phyloP scores from a whole-genome alignment of 2,329 filamentous ascomycete genomes.

The Hypoxylon sp. region DNA sequence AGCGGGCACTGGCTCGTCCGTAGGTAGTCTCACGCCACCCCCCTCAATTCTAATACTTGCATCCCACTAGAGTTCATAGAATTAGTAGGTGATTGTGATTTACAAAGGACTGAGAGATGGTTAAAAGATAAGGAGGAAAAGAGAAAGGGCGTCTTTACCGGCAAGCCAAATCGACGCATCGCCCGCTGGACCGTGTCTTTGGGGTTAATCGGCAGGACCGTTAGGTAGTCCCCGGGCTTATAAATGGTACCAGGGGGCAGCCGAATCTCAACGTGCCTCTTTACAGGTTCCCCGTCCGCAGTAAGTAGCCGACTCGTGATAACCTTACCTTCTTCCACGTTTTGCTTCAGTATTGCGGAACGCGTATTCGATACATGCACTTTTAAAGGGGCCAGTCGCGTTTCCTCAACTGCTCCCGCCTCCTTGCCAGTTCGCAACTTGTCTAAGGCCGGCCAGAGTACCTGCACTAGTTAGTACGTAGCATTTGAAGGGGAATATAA shows the following conservation, averaged over 20 bases:
- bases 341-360: slow-evolving; percentile 62
- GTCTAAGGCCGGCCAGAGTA: slow-evolving; percentile 35
- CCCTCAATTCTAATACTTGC: slow-evolving; percentile 35
- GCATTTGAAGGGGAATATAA: not conserved
- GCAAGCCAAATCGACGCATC: slow-evolving; percentile 65
- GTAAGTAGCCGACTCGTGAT: slow-evolving; percentile 62
- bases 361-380: slow-evolving; percentile 50
- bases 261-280: slow-evolving; percentile 65
- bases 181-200: slow-evolving; percentile 66
- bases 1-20: slow-evolving; percentile 28
- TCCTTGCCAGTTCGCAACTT: slow-evolving; percentile 7
- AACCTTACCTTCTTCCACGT: slow-evolving; percentile 63
- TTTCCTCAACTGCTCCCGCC: not conserved
- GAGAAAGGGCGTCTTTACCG: slow-evolving; percentile 44
- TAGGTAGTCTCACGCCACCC: slow-evolving; percentile 30
- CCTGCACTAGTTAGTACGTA: slow-evolving; percentile 13
- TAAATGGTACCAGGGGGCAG: slow-evolving; percentile 69
- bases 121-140: slow-evolving; percentile 63
- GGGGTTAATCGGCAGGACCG: slow-evolving; percentile 71
- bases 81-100: slow-evolving; percentile 49
- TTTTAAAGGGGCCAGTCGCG: slow-evolving; percentile 47
- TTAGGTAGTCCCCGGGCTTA: slow-evolving; percentile 73
- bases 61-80: slow-evolving; percentile 28
- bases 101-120: slow-evolving; percentile 55
- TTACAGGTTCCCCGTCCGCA: slow-evolving; percentile 59